Evolutionary conservation across 2,329 filamentous ascomycete genomes (phyloP).

Genomic region (Eutypella sp.): DNA sequence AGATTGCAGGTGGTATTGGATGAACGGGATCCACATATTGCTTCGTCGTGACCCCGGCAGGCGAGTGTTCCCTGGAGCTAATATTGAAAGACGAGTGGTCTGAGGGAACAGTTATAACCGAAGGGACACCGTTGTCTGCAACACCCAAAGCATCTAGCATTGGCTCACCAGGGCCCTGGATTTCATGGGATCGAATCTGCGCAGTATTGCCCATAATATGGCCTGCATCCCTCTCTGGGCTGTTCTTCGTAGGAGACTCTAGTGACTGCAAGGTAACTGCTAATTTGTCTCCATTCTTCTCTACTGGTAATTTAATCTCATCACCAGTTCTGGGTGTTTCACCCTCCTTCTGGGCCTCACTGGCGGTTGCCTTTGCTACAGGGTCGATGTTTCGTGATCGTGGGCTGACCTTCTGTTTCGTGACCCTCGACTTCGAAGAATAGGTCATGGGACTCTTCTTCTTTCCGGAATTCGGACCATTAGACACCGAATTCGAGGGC

Average conservation of each 20-base stretch:
- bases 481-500: background rate
- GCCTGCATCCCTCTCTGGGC: background rate
- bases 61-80: background rate
- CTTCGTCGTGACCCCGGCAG: too few species aligned
- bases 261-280: too few species aligned
- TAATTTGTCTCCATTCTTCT: too few species aligned
- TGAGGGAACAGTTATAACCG: too few species aligned
- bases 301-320: too few species aligned
- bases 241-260: background rate
- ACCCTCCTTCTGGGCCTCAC: too few species aligned
- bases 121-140: background rate
- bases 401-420: background rate
- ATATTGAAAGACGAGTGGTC: background rate
- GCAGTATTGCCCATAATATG: background rate
- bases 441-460: conserved; percentile 11
- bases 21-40: too few species aligned
- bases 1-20: too few species aligned
- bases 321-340: background rate
- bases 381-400: too few species aligned
- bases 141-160: background rate
- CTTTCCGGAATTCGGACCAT: conserved; percentile 13
- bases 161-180: background rate
- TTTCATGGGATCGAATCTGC: background rate
- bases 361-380: too few species aligned
- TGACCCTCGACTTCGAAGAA: background rate